These are phyloP conservation scores for Helianthus annuus DNA, from an alignment of 129 eudicot species.

Conservation along the genomic window HanXRQr2.0-SUNRISE NC_035435.2:17375580-17376079, in stretches of 20 bases:
- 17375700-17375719: background rate
- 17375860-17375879: background rate
- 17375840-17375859: constrained; percentile 1
- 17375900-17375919: background rate
- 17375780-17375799: background rate
- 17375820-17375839: constrained; percentile 12
- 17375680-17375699: background rate
- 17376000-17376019: background rate
- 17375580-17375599: background rate
- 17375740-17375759: background rate
- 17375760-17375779: background rate
- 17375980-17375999: constrained; percentile 5
- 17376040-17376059: background rate
- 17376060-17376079: background rate
- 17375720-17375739: background rate
- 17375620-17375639: background rate
- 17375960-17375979: background rate
- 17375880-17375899: background rate
- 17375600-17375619: background rate
- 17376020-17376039: background rate
- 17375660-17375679: background rate
- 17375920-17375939: background rate
- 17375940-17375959: background rate
- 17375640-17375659: background rate
- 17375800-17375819: background rate